phyloP scores from a whole-genome alignment of 106 monocot species.

The Hemerocallis citrina region DNA sequence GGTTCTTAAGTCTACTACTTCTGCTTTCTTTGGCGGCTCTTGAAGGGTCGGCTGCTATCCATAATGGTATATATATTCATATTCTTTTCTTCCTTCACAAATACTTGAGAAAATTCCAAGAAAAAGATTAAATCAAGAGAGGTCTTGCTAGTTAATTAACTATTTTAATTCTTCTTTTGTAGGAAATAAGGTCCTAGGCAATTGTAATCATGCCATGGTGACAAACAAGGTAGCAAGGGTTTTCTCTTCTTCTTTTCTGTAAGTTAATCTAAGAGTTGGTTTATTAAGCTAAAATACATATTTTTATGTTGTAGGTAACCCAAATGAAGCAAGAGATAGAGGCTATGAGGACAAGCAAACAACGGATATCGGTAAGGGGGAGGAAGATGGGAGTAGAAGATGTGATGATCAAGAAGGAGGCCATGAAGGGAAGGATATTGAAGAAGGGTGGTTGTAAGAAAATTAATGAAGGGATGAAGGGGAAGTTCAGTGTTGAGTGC shows the following conservation, averaged over 20 bases:
- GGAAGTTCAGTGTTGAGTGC: slow-evolving; percentile 17
- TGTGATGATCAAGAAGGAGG: not conserved
- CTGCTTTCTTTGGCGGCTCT: slow-evolving; percentile 10
- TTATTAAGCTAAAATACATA: slow-evolving; percentile 4
- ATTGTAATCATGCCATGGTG: not conserved
- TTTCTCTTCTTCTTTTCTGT: not conserved
- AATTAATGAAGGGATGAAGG: slow-evolving; percentile 13
- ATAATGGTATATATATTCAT: not conserved
- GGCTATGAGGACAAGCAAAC: too few relatives aligned
- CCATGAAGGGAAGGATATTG: not conserved
- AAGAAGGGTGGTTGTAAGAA: slow-evolving; percentile 13
- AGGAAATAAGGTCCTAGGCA: not conserved
- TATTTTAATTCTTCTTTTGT: not conserved
- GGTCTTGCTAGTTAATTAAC: too few relatives aligned
- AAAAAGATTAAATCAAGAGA: too few relatives aligned
- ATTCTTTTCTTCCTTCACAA: not conserved
- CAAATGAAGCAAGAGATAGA: too few relatives aligned
- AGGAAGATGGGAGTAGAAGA: slow-evolving; percentile 1
- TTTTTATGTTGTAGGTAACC: too few relatives aligned
- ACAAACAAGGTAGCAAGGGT: not conserved
- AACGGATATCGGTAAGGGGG: not conserved
- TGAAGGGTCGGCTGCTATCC: slow-evolving; percentile 9
- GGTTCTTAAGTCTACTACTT: slow-evolving; percentile 13
- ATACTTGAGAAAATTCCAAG: too few relatives aligned
- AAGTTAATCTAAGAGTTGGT: too few relatives aligned